A percentile compares a stretch with the other conserved stretches of the same genome.
Evolutionary conservation across 1,284 basidiomycete species (phyloP).

Genomic region (Ceratobasidium sp.): DNA sequence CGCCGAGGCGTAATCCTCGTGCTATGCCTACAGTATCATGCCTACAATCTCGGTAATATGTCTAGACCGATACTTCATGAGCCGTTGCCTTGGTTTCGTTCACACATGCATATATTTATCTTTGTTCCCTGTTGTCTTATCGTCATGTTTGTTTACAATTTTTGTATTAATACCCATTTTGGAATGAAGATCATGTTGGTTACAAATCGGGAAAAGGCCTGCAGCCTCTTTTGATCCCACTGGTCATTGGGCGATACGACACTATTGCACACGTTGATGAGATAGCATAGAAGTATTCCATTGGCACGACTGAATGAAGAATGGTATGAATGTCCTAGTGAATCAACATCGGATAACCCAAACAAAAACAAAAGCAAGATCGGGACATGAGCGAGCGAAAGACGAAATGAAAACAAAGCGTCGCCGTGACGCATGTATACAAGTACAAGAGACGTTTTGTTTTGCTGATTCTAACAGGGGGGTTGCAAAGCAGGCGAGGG

Average conservation of each 20-base stretch:
- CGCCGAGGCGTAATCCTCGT: not conserved
- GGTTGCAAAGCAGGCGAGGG: too few species aligned
- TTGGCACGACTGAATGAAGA: too few species aligned
- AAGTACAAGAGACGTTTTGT: not conserved
- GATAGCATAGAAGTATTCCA: too few species aligned
- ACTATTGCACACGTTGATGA: too few species aligned
- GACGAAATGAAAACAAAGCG: not conserved
- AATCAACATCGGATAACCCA: too few species aligned
- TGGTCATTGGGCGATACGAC: not conserved
- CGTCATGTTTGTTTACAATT: constrained; percentile 12
- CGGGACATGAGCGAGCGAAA: too few species aligned
- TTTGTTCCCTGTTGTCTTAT: not conserved
- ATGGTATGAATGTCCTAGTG: too few species aligned
- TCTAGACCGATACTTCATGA: too few species aligned
- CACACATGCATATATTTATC: constrained; percentile 3
- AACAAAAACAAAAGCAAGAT: too few species aligned
- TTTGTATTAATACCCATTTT: constrained; percentile 6
- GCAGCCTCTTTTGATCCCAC: not conserved
- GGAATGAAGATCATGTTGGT: constrained; percentile 16
- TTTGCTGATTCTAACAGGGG: too few species aligned
- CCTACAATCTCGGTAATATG: not conserved
- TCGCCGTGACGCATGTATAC: not conserved
- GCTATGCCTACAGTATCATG: not conserved
- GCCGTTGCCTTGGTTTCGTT: not conserved
- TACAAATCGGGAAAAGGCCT: not conserved